A percentile compares a stretch with the other conserved stretches of the same genome.
Evolutionary conservation across 208 protist genomes (phyloP).

Genomic region (Leishmania guyanensis): DNA sequence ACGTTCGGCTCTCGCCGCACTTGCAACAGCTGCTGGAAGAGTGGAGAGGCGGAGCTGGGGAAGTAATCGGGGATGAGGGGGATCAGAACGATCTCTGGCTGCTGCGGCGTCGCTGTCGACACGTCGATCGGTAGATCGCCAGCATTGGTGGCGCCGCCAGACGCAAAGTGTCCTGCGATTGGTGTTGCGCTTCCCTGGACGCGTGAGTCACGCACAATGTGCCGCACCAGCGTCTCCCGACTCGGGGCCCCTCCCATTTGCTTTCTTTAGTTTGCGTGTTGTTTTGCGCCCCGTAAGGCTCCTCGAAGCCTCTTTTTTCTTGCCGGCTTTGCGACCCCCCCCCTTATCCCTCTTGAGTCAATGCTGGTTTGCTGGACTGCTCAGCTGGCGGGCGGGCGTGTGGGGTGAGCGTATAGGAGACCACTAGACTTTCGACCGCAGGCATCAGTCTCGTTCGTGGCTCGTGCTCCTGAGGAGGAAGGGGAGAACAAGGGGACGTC

Average conservation of each 20-base stretch:
- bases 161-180: background rate
- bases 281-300: background rate
- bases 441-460: background rate
- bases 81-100: slow-evolving; percentile 56
- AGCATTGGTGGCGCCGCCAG: background rate
- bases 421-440: background rate
- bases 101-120: background rate
- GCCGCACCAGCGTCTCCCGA: slow-evolving; percentile 56
- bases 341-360: background rate
- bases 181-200: background rate
- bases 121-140: background rate
- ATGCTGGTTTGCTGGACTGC: background rate
- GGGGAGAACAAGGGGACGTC: background rate
- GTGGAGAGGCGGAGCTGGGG: slow-evolving; percentile 35
- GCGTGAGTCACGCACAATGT: slow-evolving; percentile 40
- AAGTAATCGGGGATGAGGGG: slow-evolving; percentile 75
- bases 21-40: slow-evolving; percentile 57
- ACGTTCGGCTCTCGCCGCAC: slow-evolving; percentile 46
- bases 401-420: background rate
- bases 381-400: background rate
- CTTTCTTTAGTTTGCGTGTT: background rate
- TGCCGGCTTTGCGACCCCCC: background rate
- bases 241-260: slow-evolving; percentile 59
- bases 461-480: background rate
- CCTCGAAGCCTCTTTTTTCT: background rate